These are phyloP conservation scores for Phaffia australis DNA, from an alignment of 768 basidiomycete species.

Conservation along the genomic window DNA sequence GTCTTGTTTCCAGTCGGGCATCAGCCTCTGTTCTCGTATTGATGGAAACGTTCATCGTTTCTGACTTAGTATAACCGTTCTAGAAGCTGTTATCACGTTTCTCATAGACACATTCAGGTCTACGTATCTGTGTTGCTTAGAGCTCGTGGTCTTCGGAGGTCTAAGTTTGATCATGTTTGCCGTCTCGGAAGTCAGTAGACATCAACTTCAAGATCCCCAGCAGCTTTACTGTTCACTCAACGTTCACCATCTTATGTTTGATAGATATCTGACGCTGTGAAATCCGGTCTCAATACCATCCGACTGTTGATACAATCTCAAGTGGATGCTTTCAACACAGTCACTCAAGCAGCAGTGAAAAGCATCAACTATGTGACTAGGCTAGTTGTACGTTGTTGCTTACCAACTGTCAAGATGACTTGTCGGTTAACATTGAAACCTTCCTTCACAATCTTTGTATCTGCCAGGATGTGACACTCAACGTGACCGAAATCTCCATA, in stretches of 20 bases:
- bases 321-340: conserved; percentile 56
- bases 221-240: too few relatives aligned
- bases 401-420: neutral
- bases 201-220: neutral
- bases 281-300: conserved; percentile 49
- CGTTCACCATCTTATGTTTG: conserved; percentile 19
- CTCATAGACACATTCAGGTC: conserved; percentile 44
- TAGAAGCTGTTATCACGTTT: conserved; percentile 84
- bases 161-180: conserved; percentile 69
- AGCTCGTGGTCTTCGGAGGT: conserved; percentile 72
- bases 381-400: neutral
- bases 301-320: conserved; percentile 64
- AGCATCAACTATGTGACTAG: conserved; percentile 49
- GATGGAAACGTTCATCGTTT: neutral
- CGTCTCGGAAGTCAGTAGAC: conserved; percentile 61
- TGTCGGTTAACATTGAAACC: conserved; percentile 26
- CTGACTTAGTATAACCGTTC: conserved; percentile 54
- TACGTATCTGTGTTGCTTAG: conserved; percentile 87
- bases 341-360: conserved; percentile 53
- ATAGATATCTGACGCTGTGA: conserved; percentile 63
- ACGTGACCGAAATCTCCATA: conserved; percentile 58
- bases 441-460: conserved; percentile 49
- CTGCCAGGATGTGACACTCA: conserved; percentile 42
- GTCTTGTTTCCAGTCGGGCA: neutral
- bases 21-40: conserved; percentile 38